Evolutionary conservation across 768 basidiomycete genomes (phyloP).

Genomic region (Hygrophorus pudorinus): DNA sequence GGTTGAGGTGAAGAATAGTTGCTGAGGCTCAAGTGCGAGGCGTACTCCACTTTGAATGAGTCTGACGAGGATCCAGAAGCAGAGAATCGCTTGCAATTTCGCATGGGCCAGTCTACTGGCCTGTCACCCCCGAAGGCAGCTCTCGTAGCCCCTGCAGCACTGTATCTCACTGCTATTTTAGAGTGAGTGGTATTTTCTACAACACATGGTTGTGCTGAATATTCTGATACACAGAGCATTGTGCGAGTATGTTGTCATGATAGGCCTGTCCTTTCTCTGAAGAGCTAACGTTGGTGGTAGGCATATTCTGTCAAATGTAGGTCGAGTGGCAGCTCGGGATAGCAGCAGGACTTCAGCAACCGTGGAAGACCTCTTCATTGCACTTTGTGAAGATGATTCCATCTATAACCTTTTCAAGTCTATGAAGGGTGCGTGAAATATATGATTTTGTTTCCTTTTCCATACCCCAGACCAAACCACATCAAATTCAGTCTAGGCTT

Average conservation of each 20-base stretch:
- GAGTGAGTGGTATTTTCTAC: slow-evolving; percentile 53
- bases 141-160: slow-evolving; percentile 68
- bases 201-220: slow-evolving; percentile 16
- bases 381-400: slow-evolving; percentile 83
- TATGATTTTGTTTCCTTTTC: slow-evolving; percentile 6
- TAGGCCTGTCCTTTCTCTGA: slow-evolving; percentile 1
- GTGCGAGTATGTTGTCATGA: slow-evolving; percentile 64
- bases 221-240: slow-evolving; percentile 44
- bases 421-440: slow-evolving; percentile 60
- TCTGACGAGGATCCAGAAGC: slow-evolving; percentile 63
- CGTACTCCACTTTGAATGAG: slow-evolving; percentile 79
- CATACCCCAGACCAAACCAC: background rate
- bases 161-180: slow-evolving; percentile 87
- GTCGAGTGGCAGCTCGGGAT: slow-evolving; percentile 77
- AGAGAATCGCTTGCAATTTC: slow-evolving; percentile 52
- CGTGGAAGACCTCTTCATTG: slow-evolving; percentile 74
- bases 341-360: slow-evolving; percentile 70
- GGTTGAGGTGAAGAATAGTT: slow-evolving; percentile 33
- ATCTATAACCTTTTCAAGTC: slow-evolving; percentile 78
- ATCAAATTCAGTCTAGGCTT: background rate
- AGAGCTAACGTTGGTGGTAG: slow-evolving; percentile 28
- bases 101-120: slow-evolving; percentile 42
- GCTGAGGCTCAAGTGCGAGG: slow-evolving; percentile 78
- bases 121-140: slow-evolving; percentile 38
- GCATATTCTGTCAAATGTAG: slow-evolving; percentile 77